Evolutionary conservation across 345 rosid genomes (phyloP).

Genomic region (Gossypium rotundifolium): DNA sequence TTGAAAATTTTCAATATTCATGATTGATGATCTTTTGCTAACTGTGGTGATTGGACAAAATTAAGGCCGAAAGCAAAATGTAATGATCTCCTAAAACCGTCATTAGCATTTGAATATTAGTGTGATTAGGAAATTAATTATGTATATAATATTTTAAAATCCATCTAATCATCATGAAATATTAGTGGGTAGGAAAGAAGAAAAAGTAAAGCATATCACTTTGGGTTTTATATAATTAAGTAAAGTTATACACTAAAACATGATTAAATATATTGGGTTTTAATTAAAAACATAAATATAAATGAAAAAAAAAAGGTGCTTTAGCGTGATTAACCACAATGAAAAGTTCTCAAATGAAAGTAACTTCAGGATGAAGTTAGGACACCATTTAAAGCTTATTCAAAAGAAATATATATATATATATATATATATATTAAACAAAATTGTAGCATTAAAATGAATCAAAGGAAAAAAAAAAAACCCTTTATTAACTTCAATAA

Average conservation of each 20-base stretch:
- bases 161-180: conserved; percentile 20
- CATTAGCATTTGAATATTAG: not conserved
- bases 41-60: conserved; percentile 19
- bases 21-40: conserved; percentile 9
- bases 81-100: conserved; percentile 13
- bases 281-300: not conserved
- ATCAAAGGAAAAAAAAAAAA: not conserved
- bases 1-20: not conserved
- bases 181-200: conserved; percentile 20
- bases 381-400: not conserved
- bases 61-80: conserved; percentile 21
- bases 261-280: not conserved
- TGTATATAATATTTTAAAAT: not conserved
- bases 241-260: conserved; percentile 7
- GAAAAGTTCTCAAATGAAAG: conserved; percentile 6
- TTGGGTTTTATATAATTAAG: conserved; percentile 16
- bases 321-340: conserved; percentile 9
- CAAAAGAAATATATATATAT: not conserved
- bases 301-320: not conserved
- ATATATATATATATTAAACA: not conserved
- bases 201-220: conserved; percentile 18
- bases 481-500: not conserved
- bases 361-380: conserved; percentile 23
- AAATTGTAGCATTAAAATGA: not conserved
- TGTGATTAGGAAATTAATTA: conserved; percentile 7